phyloP scores from a whole-genome alignment of 805 yeast species.

The Zygoascus tannicola region DNA sequence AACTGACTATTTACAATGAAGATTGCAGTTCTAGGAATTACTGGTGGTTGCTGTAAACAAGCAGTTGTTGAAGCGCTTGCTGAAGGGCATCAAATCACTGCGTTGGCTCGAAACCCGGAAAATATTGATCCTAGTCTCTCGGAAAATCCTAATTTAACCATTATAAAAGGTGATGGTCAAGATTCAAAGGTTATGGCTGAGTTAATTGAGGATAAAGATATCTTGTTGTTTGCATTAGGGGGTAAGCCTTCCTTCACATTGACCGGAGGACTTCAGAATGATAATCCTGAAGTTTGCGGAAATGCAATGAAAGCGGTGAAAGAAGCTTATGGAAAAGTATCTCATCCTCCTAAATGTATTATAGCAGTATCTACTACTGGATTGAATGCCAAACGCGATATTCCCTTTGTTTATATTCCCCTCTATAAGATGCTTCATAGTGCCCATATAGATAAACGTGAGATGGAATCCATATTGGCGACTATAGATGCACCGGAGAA shows the following conservation, averaged over 20 bases:
- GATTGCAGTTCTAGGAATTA: background rate
- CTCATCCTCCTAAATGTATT: constrained; percentile 4
- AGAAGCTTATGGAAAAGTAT: background rate
- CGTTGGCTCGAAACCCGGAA: background rate
- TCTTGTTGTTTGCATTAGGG: constrained; percentile 6
- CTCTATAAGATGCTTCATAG: background rate
- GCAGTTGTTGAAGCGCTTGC: background rate
- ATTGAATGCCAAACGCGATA: constrained; percentile 1
- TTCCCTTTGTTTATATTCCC: background rate
- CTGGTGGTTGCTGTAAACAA: background rate
- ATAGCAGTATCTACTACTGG: constrained; percentile 8
- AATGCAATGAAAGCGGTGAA: constrained; percentile 2
- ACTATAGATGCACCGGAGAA: constrained; percentile 4
- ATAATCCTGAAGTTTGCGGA: constrained; percentile 4
- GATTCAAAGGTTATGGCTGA: constrained; percentile 2
- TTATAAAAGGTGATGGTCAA: constrained; percentile 6
- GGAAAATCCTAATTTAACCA: background rate
- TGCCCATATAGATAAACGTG: constrained; percentile 5
- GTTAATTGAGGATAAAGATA: constrained; percentile 1
- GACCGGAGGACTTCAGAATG: constrained; percentile 3
- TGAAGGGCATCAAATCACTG: background rate
- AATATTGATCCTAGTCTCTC: too few relatives aligned
- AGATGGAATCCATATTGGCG: constrained; percentile 4
- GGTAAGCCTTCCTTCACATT: constrained; percentile 3
- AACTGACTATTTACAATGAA: too few relatives aligned